Percentiles rank a stretch among this genome's conserved stretches.
Conservation (phyloP, 2,329 filamentous ascomycete genomes). For the Cryphonectria radicalis region DNA sequence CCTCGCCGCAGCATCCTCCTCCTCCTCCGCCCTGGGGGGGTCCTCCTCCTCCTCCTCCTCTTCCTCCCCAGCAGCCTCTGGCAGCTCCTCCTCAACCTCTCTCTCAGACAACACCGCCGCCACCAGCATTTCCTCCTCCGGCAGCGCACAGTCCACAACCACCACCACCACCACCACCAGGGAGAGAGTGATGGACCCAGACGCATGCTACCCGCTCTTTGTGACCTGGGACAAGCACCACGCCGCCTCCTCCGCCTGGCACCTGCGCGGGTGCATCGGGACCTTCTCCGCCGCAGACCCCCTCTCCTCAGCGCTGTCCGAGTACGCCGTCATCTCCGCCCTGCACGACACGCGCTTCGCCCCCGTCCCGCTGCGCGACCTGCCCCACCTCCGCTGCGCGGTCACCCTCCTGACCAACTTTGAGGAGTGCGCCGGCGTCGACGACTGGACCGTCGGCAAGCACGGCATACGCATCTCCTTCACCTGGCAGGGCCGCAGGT, state of each 20-base stretch:
- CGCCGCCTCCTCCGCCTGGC: constrained; percentile 61
- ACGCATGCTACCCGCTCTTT: constrained; percentile 74
- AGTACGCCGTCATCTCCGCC: constrained; percentile 82
- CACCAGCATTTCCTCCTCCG: constrained; percentile 40
- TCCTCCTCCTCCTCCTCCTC: neutral
- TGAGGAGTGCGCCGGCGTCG: constrained; percentile 70
- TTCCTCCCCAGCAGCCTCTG: constrained; percentile 40
- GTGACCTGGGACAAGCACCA: constrained; percentile 83
- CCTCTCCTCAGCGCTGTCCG: constrained; percentile 72
- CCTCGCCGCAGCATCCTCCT: constrained; percentile 42
- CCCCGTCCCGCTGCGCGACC: constrained; percentile 57
- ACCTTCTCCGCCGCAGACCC: constrained; percentile 79
- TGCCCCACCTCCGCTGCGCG: constrained; percentile 63
- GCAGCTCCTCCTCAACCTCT: constrained; percentile 39
- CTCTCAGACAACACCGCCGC: constrained; percentile 37
- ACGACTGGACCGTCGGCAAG: constrained; percentile 85
- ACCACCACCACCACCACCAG: constrained; percentile 38
- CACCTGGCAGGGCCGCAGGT: constrained; percentile 70
- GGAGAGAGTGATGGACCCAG: constrained; percentile 36
- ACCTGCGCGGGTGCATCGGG: constrained; percentile 91
- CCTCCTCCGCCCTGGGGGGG: constrained; percentile 24
- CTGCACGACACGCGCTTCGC: constrained; percentile 66
- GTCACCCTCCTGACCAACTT: constrained; percentile 88
- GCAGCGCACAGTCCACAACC: constrained; percentile 35
- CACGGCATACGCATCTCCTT: constrained; percentile 92